Conservation (phyloP, 345 rosid genomes). For the Citrus unshiu region DNA sequence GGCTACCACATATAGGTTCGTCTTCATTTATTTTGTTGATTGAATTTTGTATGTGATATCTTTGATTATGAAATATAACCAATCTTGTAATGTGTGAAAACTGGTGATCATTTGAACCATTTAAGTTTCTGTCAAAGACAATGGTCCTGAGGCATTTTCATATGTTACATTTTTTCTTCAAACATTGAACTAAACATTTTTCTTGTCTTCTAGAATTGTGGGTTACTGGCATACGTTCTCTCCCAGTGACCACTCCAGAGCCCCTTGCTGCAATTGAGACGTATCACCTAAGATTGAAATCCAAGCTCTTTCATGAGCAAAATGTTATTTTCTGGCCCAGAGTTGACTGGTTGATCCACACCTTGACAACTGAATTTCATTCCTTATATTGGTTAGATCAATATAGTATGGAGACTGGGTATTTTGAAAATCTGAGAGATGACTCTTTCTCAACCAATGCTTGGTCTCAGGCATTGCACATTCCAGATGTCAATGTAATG, state of each 20-base stretch:
- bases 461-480: slow-evolving; percentile 44
- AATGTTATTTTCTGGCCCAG: slow-evolving; percentile 34
- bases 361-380: slow-evolving; percentile 46
- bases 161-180: not conserved
- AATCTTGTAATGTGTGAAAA: not conserved
- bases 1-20: slow-evolving; percentile 44
- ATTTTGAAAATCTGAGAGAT: slow-evolving; percentile 34
- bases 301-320: slow-evolving; percentile 33
- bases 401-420: slow-evolving; percentile 41
- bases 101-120: not conserved
- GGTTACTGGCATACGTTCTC: slow-evolving; percentile 35
- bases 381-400: slow-evolving; percentile 45
- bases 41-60: not conserved
- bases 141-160: not conserved
- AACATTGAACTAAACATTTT: not conserved
- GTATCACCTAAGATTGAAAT: slow-evolving; percentile 41
- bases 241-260: slow-evolving; percentile 39
- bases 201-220: slow-evolving; percentile 38
- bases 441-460: slow-evolving; percentile 33
- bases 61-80: not conserved
- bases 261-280: slow-evolving; percentile 52
- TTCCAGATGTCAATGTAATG: slow-evolving; percentile 35
- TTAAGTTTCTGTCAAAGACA: not conserved
- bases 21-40: slow-evolving; percentile 7
- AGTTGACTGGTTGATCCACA: slow-evolving; percentile 48